These are phyloP conservation scores for Cercophora newfieldiana DNA, from an alignment of 495 filamentous ascomycete species.

Conservation along the genomic window DNA sequence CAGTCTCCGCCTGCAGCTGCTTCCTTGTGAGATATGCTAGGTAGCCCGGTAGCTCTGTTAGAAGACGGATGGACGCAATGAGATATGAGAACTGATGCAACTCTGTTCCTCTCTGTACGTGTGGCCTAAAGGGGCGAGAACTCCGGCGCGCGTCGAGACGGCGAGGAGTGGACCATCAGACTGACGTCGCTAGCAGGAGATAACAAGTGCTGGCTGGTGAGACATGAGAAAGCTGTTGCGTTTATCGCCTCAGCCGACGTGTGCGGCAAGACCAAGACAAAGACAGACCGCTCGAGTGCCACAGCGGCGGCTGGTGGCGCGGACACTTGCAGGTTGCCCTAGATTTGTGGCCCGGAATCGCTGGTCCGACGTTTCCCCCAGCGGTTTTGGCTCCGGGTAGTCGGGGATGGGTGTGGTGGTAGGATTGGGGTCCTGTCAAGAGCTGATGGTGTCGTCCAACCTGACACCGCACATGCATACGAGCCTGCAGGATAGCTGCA, in stretches of 20 bases:
- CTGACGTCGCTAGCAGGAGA: no score
- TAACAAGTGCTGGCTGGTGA: no score
- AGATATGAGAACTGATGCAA: slow-evolving; percentile 5
- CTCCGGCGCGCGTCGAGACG: no score
- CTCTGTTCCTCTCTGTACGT: background rate
- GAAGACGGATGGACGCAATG: background rate
- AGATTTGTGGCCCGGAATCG: background rate
- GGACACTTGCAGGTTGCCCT: background rate
- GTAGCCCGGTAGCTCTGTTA: background rate
- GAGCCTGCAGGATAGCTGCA: slow-evolving; percentile 7
- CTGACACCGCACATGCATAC: slow-evolving; percentile 1
- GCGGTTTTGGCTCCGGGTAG: background rate
- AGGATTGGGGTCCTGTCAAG: background rate
- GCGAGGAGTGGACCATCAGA: no score
- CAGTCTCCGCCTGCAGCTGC: slow-evolving; percentile 1
- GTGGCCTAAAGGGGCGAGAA: background rate
- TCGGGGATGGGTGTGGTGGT: background rate
- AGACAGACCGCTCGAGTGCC: background rate
- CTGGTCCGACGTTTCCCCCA: background rate
- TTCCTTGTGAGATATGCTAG: background rate
- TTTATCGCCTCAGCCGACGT: background rate
- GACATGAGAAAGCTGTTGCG: background rate
- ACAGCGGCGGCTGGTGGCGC: background rate
- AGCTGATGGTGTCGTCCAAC: slow-evolving; percentile 3
- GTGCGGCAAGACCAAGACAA: background rate